phyloP scores from a whole-genome alignment of 345 rosid genomes.

The Rhodamnia argentea region DNA sequence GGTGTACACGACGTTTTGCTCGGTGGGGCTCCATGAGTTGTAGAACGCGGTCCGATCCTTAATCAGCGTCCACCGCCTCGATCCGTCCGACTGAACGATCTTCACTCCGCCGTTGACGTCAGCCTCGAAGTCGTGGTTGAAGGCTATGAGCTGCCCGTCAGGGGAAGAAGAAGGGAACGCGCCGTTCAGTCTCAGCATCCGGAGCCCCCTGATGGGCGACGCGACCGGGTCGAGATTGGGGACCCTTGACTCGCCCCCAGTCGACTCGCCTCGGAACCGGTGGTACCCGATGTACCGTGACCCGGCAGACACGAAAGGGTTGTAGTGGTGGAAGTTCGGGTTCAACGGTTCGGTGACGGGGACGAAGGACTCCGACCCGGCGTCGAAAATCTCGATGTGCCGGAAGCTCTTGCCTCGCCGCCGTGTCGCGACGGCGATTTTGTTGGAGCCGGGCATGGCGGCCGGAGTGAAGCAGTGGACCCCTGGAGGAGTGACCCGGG shows the following conservation, averaged over 20 bases:
- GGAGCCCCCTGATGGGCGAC: slow-evolving; percentile 44
- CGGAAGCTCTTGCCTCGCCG: slow-evolving; percentile 32
- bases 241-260: slow-evolving; percentile 31
- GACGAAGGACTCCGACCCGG: slow-evolving; percentile 24
- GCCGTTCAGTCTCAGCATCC: slow-evolving; percentile 57
- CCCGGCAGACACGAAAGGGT: slow-evolving; percentile 57
- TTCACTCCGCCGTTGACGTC: slow-evolving; percentile 40
- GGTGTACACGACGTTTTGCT: slow-evolving; percentile 56
- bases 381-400: slow-evolving; percentile 67
- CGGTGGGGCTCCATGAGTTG: slow-evolving; percentile 82
- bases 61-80: slow-evolving; percentile 62
- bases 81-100: slow-evolving; percentile 60
- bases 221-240: slow-evolving; percentile 59
- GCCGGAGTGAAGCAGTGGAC: slow-evolving; percentile 93
- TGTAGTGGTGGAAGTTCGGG: slow-evolving; percentile 67
- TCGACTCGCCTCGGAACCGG: slow-evolving; percentile 63
- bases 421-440: slow-evolving; percentile 66
- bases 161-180: slow-evolving; percentile 64
- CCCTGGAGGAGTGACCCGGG: slow-evolving; percentile 72
- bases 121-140: slow-evolving; percentile 29
- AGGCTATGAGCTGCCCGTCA: slow-evolving; percentile 41
- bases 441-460: slow-evolving; percentile 44
- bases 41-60: slow-evolving; percentile 56
- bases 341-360: slow-evolving; percentile 45
- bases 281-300: slow-evolving; percentile 60